phyloP scores from a whole-genome alignment of 2,329 filamentous ascomycete genomes.

The Didymella arachidicola region DNA sequence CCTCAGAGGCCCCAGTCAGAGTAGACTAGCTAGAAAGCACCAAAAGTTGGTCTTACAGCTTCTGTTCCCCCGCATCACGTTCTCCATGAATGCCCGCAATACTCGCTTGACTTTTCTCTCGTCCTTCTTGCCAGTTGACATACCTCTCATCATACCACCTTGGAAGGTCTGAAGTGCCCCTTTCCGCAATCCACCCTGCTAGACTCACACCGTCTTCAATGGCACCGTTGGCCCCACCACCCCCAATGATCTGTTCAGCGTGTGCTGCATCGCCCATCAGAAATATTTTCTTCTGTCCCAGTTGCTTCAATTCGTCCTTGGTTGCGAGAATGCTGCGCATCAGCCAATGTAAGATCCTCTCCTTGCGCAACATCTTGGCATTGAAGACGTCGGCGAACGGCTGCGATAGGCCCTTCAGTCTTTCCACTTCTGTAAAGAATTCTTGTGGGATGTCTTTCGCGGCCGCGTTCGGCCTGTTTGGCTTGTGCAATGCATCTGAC shows the following conservation, averaged over 20 bases:
- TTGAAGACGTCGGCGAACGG: constrained; percentile 49
- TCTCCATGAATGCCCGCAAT: constrained; percentile 15
- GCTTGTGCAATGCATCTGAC: constrained; percentile 46
- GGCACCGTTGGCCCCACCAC: constrained; percentile 51
- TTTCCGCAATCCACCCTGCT: constrained; percentile 29
- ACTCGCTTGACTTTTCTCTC: constrained; percentile 6
- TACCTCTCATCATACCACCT: constrained; percentile 15
- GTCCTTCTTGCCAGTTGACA: constrained; percentile 10
- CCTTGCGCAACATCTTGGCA: constrained; percentile 37
- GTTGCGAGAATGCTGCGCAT: constrained; percentile 48
- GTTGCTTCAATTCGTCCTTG: constrained; percentile 28
- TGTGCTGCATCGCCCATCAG: constrained; percentile 52
- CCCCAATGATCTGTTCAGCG: constrained; percentile 52
- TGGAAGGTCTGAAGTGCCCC: not conserved
- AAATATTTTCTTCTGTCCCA: constrained; percentile 16
- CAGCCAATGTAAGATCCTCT: constrained; percentile 53
- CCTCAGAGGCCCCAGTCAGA: not conserved
- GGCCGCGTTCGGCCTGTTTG: constrained; percentile 39
- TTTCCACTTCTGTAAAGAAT: constrained; percentile 47
- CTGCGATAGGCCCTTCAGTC: constrained; percentile 33
- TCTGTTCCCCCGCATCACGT: not conserved
- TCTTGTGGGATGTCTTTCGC: constrained; percentile 48
- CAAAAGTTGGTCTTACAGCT: not conserved
- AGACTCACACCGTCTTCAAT: constrained; percentile 51
- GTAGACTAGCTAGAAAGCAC: not conserved